phyloP scores from a whole-genome alignment of 1,284 basidiomycete genomes.

The Austroboletus novae-zelandiae region DNA sequence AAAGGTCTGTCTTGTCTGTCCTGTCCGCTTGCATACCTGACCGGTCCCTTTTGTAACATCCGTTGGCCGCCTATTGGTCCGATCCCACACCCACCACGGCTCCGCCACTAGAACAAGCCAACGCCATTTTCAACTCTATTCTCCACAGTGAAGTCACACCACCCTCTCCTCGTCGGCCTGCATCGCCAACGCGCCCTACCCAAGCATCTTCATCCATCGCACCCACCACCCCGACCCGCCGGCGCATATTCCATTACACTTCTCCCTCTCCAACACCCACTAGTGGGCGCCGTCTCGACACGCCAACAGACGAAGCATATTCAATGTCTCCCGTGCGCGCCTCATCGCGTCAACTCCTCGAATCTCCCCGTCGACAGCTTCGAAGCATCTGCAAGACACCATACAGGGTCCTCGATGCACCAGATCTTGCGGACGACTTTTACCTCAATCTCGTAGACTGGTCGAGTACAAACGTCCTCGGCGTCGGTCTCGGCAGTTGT shows the following conservation, averaged over 20 bases:
- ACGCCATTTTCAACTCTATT: slow-evolving; percentile 70
- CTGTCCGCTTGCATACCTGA: not conserved
- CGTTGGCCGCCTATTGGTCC: slow-evolving; percentile 1
- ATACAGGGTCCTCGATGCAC: slow-evolving; percentile 96
- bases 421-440: slow-evolving; percentile 96
- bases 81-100: slow-evolving; percentile 3
- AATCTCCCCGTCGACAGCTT: slow-evolving; percentile 79
- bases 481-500: slow-evolving; percentile 88
- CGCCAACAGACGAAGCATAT: slow-evolving; percentile 81
- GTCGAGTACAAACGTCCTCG: slow-evolving; percentile 92
- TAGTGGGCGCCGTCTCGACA: slow-evolving; percentile 59
- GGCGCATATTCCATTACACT: slow-evolving; percentile 66
- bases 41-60: not conserved
- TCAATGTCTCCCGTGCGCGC: slow-evolving; percentile 88
- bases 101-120: slow-evolving; percentile 64
- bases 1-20: slow-evolving; percentile 49
- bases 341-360: slow-evolving; percentile 80
- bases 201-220: slow-evolving; percentile 36
- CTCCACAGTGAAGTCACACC: slow-evolving; percentile 75
- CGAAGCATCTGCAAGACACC: slow-evolving; percentile 92
- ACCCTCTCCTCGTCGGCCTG: slow-evolving; percentile 55
- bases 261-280: slow-evolving; percentile 56
- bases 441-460: slow-evolving; percentile 98
- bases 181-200: slow-evolving; percentile 57
- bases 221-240: slow-evolving; percentile 64